phyloP scores from a whole-genome alignment of 306 rosid species.

The Canavalia gladiata region DNA sequence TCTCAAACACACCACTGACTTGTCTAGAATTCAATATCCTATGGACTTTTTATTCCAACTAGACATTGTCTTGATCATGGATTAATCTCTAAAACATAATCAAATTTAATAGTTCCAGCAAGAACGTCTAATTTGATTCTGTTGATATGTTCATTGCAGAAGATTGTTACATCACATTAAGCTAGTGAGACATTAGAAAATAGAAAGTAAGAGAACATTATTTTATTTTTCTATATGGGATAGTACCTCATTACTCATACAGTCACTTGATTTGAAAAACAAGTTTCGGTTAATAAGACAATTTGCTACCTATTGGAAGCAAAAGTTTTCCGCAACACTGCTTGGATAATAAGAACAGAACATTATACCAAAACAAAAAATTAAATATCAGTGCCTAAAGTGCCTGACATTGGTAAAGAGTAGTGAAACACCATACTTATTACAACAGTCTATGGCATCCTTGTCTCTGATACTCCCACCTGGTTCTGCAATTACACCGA shows the following conservation, averaged over 20 bases:
- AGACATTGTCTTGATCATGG: no score
- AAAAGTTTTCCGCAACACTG: conserved; percentile 18
- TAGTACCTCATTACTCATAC: conserved; percentile 9
- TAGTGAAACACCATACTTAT: conserved; percentile 86
- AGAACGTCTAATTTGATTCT: background rate
- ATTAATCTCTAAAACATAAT: background rate
- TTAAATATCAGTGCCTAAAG: conserved; percentile 70
- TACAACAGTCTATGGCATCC: conserved; percentile 91
- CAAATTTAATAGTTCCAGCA: background rate
- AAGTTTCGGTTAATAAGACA: conserved; percentile 6
- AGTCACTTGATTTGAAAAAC: conserved; percentile 32
- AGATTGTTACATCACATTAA: background rate
- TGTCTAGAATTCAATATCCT: background rate
- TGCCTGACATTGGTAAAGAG: conserved; percentile 89
- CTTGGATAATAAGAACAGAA: conserved; percentile 1
- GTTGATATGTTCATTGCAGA: background rate
- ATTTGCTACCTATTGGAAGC: conserved; percentile 2
- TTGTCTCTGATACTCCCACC: conserved; percentile 90
- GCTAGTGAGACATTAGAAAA: background rate
- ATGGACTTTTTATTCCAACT: background rate
- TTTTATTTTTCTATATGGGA: conserved; percentile 33
- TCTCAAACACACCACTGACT: no score
- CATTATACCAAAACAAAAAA: conserved; percentile 14
- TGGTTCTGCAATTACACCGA: conserved; percentile 81
- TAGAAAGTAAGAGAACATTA: conserved; percentile 1